These are phyloP conservation scores for Pseudocercospora eumusae DNA, from an alignment of 2,329 filamentous ascomycete genomes.

Conservation along the genomic window DNA sequence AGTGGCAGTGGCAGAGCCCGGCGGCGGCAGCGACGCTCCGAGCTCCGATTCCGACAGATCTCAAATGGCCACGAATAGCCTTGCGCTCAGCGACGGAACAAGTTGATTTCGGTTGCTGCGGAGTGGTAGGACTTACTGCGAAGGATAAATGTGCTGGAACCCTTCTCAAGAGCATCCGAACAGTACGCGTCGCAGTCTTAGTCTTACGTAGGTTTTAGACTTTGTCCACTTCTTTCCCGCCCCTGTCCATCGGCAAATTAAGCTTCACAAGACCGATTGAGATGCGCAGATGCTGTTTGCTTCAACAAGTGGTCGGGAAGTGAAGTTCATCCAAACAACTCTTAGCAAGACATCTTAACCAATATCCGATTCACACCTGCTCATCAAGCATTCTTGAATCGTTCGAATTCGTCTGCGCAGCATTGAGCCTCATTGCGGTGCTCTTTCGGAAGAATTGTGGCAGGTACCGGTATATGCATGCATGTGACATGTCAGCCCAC, in stretches of 20 bases:
- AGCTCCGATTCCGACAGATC: too few relatives aligned
- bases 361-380: background rate
- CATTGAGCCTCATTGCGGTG: background rate
- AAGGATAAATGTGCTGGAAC: background rate
- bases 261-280: background rate
- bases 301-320: background rate
- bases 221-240: background rate
- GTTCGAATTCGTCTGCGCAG: background rate
- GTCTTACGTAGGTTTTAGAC: background rate
- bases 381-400: background rate
- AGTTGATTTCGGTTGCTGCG: background rate
- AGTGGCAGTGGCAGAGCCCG: background rate
- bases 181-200: background rate
- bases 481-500: conserved; percentile 4
- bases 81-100: background rate
- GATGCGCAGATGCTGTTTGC: background rate
- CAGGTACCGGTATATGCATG: too few relatives aligned
- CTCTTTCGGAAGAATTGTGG: background rate
- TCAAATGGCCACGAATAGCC: conserved; percentile 1
- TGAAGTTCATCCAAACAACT: background rate
- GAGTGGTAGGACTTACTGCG: background rate
- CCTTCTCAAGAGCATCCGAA: background rate
- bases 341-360: background rate
- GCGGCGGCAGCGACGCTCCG: background rate
- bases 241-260: background rate